Base-by-base conservation (phyloP, 78 protist genomes). In the Dictyostelium intermedium region DNA sequence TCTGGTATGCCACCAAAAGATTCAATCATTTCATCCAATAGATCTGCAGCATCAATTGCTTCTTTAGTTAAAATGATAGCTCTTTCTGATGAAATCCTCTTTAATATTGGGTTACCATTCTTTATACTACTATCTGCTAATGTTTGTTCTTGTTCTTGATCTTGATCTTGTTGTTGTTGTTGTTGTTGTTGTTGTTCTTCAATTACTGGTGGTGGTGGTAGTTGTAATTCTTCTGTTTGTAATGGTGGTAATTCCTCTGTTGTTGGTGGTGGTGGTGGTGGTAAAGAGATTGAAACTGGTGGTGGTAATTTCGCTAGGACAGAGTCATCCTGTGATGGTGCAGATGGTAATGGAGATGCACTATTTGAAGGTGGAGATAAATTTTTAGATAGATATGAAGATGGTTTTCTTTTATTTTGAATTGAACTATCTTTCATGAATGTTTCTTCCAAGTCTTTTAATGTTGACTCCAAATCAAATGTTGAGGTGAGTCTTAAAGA, bases 31-130 rank as follows among this genome's bases (percentile, higher is more conserved):
- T 89, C 86, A 50, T 89, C 94, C 18, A 89, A 69, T 45, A 81
- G n/a, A 69, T 89, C 94, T 5, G 94, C 94, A 8, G 79, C 87
- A 34, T 78, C 85, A 45, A 89, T 89, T 11, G 94, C 94, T 74
- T 89, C 94, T 43, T 74, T 78, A 6, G 94, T 80, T 8, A 89
- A 32, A 35, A 74, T 45, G 7, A 56, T 32, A 27, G 83, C 84
- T 18, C 50, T 86, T 34, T 86, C 84, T 41, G 80, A 45, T 70
- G 81, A 25, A 13, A 20, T 43, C 61, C 41, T 73, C 35, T 74
- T 70, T 27, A 53, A 70, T 82, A 27, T n/a, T 56, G 74, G 74
- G 5, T 56, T 56, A 56, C 66, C 66, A 56, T 56, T 56, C 66
- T 56, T 56, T 56, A 20, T 27, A 56, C 18, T 50, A 50, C 32